phyloP scores from a whole-genome alignment of 257 asterid genomes.

The Gynochthodes officinalis region DNA sequence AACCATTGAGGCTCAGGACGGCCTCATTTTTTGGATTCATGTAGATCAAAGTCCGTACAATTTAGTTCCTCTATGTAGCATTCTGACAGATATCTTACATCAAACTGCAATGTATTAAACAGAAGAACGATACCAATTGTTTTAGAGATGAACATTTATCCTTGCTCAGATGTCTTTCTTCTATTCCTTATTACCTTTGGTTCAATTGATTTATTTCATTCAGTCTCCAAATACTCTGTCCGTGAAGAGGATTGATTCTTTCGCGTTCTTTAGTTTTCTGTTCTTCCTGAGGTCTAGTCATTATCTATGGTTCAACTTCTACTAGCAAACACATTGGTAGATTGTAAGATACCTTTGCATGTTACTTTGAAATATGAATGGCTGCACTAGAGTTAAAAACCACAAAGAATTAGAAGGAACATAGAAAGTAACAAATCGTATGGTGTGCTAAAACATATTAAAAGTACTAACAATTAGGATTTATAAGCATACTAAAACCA shows the following conservation, averaged over 20 bases:
- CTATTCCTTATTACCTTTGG: background rate
- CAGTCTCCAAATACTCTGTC: background rate
- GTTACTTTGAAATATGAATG: too few relatives aligned
- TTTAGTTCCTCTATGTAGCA: background rate
- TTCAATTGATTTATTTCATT: background rate
- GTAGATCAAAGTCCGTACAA: background rate
- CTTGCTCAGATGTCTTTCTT: background rate
- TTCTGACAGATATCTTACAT: background rate
- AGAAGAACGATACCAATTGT: background rate
- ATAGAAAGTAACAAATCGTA: too few relatives aligned
- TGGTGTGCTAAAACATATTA: too few relatives aligned
- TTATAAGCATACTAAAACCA: too few relatives aligned
- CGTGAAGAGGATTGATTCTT: background rate
- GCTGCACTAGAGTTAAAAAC: too few relatives aligned
- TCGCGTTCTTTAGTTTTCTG: background rate
- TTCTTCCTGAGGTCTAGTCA: too few relatives aligned
- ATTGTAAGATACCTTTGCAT: too few relatives aligned
- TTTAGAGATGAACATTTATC: conserved; percentile 11
- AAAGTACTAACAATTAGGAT: too few relatives aligned
- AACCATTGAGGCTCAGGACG: conserved; percentile 3
- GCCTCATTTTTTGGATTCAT: background rate
- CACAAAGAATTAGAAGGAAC: too few relatives aligned
- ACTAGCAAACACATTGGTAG: too few relatives aligned
- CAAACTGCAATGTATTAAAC: background rate
- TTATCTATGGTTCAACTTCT: too few relatives aligned